phyloP scores from a whole-genome alignment of 176 grass and related monocot genomes.

The Microstegium vimineum region DNA sequence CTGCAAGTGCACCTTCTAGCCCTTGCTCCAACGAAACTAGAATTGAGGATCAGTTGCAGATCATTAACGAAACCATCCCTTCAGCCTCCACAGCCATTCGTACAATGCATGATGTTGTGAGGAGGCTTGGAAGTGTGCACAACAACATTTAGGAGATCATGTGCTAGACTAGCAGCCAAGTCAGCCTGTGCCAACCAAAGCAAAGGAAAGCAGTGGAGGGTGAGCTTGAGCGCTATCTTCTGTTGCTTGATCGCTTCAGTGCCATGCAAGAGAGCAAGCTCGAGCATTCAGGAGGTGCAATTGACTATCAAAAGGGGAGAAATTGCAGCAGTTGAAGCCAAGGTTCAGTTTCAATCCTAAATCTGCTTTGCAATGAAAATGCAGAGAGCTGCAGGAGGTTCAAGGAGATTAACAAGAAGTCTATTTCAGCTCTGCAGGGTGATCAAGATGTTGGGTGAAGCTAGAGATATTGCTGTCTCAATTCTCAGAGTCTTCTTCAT shows the following conservation, averaged over 20 bases:
- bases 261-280: not conserved
- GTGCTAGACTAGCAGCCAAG: not conserved
- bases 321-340: not conserved
- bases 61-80: not conserved
- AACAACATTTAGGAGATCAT: not conserved
- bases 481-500: not conserved
- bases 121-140: slow-evolving; percentile 12
- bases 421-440: not conserved
- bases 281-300: not conserved
- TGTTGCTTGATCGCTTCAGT: not conserved
- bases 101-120: slow-evolving; percentile 7
- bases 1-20: slow-evolving; percentile 19
- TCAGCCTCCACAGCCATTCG: not conserved
- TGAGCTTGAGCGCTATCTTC: not conserved
- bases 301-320: not conserved
- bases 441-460: slow-evolving; percentile 14
- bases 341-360: not conserved
- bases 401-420: slow-evolving; percentile 1
- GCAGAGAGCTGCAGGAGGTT: not conserved
- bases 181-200: not conserved
- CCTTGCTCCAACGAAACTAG: not conserved
- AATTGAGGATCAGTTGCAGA: not conserved
- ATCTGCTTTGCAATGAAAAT: not conserved
- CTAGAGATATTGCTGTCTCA: not conserved
- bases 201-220: not conserved